Evolutionary conservation across 2,329 filamentous ascomycete species (phyloP).

Genomic region (Clarireedia monteithiana): DNA sequence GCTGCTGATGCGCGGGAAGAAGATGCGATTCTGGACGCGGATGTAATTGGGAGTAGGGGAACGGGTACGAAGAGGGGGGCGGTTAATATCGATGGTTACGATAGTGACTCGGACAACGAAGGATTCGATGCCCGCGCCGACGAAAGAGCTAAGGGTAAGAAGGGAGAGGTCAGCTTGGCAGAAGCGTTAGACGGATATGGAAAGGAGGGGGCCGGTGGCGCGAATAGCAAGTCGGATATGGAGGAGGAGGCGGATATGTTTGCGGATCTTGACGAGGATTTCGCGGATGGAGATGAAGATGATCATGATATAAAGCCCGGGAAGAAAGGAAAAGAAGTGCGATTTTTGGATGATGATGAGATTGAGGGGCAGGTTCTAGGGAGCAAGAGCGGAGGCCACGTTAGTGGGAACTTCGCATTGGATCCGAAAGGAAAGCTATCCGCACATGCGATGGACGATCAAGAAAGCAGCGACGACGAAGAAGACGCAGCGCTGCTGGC

Average conservation of each 20-base stretch:
- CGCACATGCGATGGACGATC: conserved; percentile 31
- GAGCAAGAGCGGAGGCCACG: conserved; percentile 67
- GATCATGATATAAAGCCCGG: conserved; percentile 41
- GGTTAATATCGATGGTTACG: conserved; percentile 94
- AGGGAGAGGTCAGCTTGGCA: conserved; percentile 41
- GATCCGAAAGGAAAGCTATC: conserved; percentile 42
- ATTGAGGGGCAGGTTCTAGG: conserved; percentile 74
- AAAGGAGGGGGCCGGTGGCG: conserved; percentile 24
- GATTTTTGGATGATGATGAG: conserved; percentile 48
- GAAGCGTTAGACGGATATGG: conserved; percentile 49
- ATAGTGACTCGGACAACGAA: conserved; percentile 88
- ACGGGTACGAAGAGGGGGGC: conserved; percentile 81
- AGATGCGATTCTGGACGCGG: conserved; percentile 75
- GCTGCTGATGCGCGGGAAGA: conserved; percentile 73
- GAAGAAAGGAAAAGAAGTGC: conserved; percentile 56
- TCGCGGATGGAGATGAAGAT: conserved; percentile 45
- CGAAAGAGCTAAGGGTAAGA: conserved; percentile 40
- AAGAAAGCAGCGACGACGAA: conserved; percentile 50
- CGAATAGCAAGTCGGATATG: conserved; percentile 34
- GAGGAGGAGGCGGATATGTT: conserved; percentile 81
- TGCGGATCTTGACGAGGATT: conserved; percentile 57
- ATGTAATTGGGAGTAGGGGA: conserved; percentile 74
- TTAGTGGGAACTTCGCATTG: conserved; percentile 52
- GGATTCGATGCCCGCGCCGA: conserved; percentile 72
- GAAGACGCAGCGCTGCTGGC: conserved; percentile 69